A percentile compares a stretch with the other conserved stretches of the same genome.
These are phyloP conservation scores for Sporothrix pallida DNA, from an alignment of 2,329 filamentous ascomycete genomes.

Conservation along the genomic window DNA sequence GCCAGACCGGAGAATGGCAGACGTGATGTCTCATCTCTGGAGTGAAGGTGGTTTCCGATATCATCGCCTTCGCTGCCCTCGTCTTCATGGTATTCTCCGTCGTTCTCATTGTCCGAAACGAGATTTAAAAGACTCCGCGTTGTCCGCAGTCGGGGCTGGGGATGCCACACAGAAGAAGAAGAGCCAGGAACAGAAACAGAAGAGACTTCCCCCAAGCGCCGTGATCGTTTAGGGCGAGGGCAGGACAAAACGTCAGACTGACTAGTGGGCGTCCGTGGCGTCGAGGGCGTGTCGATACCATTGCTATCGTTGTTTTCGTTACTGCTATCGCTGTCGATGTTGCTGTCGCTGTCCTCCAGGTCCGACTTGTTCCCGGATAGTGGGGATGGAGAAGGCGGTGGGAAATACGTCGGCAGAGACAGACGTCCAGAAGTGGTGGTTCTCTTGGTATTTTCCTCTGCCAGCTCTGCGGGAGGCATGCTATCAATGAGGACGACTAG, in stretches of 20 bases:
- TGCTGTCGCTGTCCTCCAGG: no score
- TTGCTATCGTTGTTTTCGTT: not conserved
- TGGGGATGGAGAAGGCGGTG: not conserved
- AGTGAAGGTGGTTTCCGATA: no score
- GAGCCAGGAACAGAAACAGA: no score
- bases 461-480: not conserved
- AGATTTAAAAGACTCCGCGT: constrained; percentile 28
- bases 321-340: not conserved
- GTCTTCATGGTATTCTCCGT: not conserved
- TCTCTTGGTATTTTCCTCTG: not conserved
- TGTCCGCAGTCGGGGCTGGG: constrained; percentile 2
- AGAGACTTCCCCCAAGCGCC: not conserved
- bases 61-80: not conserved
- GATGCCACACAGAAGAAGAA: not conserved
- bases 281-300: not conserved
- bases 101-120: constrained; percentile 35
- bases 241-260: not conserved
- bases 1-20: not conserved
- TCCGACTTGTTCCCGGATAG: not conserved
- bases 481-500: constrained; percentile 6
- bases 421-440: not conserved
- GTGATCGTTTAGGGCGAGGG: not conserved
- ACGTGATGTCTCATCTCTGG: not conserved
- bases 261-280: constrained; percentile 8
- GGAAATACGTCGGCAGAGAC: not conserved